A percentile compares a stretch with the other conserved stretches of the same genome.
Conservation (phyloP, 331 rosid species). For the Quercus phellos region DNA sequence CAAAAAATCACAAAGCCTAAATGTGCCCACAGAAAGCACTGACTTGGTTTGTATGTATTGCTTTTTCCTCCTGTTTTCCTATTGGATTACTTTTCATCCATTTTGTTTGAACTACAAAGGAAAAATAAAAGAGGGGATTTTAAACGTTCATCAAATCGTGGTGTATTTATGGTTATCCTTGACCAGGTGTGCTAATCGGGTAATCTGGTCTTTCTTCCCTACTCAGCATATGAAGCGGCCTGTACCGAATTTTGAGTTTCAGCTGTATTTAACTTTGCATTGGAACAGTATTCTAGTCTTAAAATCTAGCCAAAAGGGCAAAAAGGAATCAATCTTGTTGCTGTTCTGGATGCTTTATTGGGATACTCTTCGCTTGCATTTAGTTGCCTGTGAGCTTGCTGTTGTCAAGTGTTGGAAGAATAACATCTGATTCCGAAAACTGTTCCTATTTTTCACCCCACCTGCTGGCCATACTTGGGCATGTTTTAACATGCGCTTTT, state of each 20-base stretch:
- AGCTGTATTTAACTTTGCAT: conserved; percentile 18
- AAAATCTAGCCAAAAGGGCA: conserved; percentile 14
- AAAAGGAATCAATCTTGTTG: not conserved
- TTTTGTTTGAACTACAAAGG: conserved; percentile 28
- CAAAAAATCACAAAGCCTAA: conserved; percentile 64
- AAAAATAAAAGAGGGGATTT: conserved; percentile 36
- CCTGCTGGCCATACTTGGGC: not conserved
- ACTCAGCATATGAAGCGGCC: conserved; percentile 23
- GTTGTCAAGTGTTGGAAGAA: not conserved
- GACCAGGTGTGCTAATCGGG: conserved; percentile 24
- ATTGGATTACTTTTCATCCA: conserved; percentile 18
- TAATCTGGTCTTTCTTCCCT: conserved; percentile 12
- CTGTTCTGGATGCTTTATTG: conserved; percentile 2
- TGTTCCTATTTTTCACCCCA: not conserved
- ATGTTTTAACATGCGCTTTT: not conserved
- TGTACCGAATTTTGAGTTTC: conserved; percentile 24
- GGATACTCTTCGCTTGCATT: not conserved
- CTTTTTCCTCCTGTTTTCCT: conserved; percentile 21
- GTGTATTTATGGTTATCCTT: conserved; percentile 22
- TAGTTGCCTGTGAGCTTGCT: not conserved
- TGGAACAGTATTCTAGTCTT: conserved; percentile 19
- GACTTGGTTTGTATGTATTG: conserved; percentile 35
- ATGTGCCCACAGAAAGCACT: conserved; percentile 19
- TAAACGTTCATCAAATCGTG: conserved; percentile 23
- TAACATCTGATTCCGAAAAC: not conserved